Evolutionary conservation across 148 eudicot genomes (phyloP), one percentile per base, ranked within the genome.

Genomic region (Nepenthes mirabilis): DNA sequence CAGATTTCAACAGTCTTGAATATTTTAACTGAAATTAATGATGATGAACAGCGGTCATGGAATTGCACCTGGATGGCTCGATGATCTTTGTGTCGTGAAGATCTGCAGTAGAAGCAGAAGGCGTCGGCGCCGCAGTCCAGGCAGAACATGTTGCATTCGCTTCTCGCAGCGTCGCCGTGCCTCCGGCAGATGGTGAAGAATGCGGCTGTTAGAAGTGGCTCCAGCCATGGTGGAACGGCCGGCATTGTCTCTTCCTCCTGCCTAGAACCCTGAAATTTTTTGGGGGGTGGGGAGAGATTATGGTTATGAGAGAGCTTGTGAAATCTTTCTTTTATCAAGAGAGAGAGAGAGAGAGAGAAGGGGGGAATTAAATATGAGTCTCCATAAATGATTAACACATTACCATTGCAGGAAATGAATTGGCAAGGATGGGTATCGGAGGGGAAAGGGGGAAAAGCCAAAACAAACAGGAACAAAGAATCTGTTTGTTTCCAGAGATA

Each of bases 131-230:
- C 78, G 69, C 97, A 91, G 57, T 87, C 95, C 50, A 91, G 67
- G 68, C 97, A 91, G 48, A 67, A 91, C 97, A 91, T 91, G 37
- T 91, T 91, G 57, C 91, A 91, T 64, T 91, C 97, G 32, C 93
- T 87, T 56, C 95, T 63, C 8, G 97, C 83, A 0, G 90, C 89
- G 36, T 85, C 91, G 5, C 82, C 84, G 45, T 91, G 97, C 11
- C 74, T 73, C 57, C 79, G 70, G 65, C 97, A 91, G 14, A 75
- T 65, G 47, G 73, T 74, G 76, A 91, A 91, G 78, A 91, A 91
- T 34, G 78, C 53, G 0, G 95, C 74, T 36, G 69, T 72, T n/a
- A 91, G 60, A 72, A 91, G 57, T 50, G 79, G 83, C 65, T 84
- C 95, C 34, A 91, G 73, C 97, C 97, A 91, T 32, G 81, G 81